phyloP scores from a whole-genome alignment of 192 early-diverging fungal species.

The Linnemannia hyalina region DNA sequence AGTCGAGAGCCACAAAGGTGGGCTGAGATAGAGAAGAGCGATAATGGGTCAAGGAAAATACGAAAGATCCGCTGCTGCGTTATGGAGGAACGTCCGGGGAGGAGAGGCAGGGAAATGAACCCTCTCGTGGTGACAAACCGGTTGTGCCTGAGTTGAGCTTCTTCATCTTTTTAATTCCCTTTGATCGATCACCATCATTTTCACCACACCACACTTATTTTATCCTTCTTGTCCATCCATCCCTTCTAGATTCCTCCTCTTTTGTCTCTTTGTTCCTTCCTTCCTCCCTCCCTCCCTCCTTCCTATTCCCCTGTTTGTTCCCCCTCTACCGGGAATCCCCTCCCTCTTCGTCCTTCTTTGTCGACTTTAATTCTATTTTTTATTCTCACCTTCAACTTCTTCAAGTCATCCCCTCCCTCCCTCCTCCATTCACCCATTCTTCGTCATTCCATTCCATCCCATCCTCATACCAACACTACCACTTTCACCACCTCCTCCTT shows the following conservation, averaged over 20 bases:
- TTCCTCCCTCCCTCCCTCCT: not conserved
- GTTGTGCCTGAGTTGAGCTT: not conserved
- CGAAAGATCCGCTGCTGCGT: no score
- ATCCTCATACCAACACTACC: conserved; percentile 6
- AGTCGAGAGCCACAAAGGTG: no score
- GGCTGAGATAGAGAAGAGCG: no score
- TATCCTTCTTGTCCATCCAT: not conserved
- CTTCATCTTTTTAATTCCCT: not conserved
- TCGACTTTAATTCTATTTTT: not conserved
- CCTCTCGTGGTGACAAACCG: not conserved
- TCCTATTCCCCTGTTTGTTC: not conserved
- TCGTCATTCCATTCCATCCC: no score
- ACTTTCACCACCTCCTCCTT: not conserved
- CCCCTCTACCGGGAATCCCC: conserved; percentile 4
- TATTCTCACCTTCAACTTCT: not conserved
- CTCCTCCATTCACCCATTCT: no score
- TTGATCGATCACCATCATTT: not conserved
- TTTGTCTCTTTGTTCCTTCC: not conserved
- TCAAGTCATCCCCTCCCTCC: not conserved
- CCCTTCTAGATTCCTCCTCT: no score
- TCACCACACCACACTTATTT: not conserved
- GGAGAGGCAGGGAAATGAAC: not conserved
- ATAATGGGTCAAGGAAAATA: no score
- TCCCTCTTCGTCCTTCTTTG: not conserved
- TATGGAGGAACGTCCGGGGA: no score